Percentiles rank a stretch among this genome's conserved stretches.
These are phyloP conservation scores for Penicillium sp. DNA, from an alignment of 2,329 filamentous ascomycete genomes.

Conservation along the genomic window DNA sequence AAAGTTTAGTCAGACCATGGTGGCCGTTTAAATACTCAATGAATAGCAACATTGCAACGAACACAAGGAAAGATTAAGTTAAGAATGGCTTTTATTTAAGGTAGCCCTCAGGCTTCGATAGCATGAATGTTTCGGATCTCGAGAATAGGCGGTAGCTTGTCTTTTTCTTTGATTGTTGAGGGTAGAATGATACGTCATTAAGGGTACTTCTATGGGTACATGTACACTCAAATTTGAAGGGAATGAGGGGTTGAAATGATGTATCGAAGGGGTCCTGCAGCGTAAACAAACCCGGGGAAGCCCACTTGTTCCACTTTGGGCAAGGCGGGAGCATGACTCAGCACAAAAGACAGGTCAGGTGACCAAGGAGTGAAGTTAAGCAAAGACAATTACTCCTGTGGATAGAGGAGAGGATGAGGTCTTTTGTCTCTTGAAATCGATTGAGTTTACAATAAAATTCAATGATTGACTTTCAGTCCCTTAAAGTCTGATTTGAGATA, in stretches of 20 bases:
- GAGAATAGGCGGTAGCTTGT: no score
- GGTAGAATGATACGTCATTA: rapidly evolving
- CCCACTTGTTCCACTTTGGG: background rate
- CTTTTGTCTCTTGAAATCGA: background rate
- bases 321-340: background rate
- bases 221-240: background rate
- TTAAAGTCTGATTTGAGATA: background rate
- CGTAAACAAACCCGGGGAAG: background rate
- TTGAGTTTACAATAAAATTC: background rate
- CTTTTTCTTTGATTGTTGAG: background rate
- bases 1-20: no score
- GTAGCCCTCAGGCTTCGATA: no score
- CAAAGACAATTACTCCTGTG: background rate
- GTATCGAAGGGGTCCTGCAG: background rate
- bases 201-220: background rate
- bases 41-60: no score
- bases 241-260: background rate
- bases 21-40: no score
- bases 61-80: no score
- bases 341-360: background rate
- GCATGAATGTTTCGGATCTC: no score
- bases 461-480: no score
- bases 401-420: background rate
- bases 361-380: background rate
- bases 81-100: no score